Evolutionary conservation across 768 basidiomycete species (phyloP), one percentile per base, ranked within the genome.

Genomic region (Calocera viscosa): DNA sequence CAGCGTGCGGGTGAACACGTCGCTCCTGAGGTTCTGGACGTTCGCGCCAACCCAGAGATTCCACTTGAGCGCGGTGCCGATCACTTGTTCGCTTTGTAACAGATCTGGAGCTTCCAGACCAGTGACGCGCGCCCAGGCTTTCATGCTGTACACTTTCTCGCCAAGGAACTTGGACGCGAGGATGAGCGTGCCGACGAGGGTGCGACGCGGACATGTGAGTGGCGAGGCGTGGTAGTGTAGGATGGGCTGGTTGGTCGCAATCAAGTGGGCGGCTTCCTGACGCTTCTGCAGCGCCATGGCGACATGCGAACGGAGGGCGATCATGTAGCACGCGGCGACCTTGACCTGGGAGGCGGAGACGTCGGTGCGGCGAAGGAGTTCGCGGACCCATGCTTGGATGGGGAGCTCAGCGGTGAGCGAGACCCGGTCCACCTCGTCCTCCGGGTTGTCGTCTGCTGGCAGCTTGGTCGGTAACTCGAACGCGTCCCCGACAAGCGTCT

Each of bases 61-160:
- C 90, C 91, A 95, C 68, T 87, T 86, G 22, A 95, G 82, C 10
- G 91, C 87, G 73, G 86, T 85, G 26, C 92, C 90, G 43, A 97
- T 83, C 0, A 89, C 90, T 26, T 90, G 85, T 76, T 97, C 94
- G 73, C 91, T 94, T 19, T 86, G 83, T 40, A 90, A 86, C 64
- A 97, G 89, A 79, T 97, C 94, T 43, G 85, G 78, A 2, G 91
- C 85, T 0, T 87, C 84, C 1, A 97, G 81, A 19, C 93, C 92
- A n/a, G 89, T 90, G 5, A 97, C 82, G 72, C 94, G 93, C 1
- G 90, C 89, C 94, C 94, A 96, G 19, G 94, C 93, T 30, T 86
- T 84, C 74, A 96, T 95, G 16, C 91, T 93, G 72, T 94, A 96
- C 47, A 90, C 91, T 64, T 90, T 87, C 72, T 97, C 94, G 78